Conservation (phyloP, 352 stramenopile species). For the Thraustochytrium sp. region DNA sequence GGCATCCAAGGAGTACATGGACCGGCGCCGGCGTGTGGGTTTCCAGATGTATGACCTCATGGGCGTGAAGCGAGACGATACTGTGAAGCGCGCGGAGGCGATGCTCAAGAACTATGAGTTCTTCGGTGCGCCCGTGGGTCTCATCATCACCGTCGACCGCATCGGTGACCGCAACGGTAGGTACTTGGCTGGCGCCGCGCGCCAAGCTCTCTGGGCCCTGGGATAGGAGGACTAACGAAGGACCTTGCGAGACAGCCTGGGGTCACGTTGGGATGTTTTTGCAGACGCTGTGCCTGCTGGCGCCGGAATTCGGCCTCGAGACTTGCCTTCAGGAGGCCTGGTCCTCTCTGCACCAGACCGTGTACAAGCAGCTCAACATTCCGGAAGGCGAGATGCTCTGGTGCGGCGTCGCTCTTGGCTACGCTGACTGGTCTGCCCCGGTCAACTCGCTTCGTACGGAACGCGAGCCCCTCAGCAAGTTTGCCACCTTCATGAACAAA, state of each 20-base stretch:
- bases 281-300: constrained; percentile 20
- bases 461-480: not conserved
- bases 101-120: constrained; percentile 43
- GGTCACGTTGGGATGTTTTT: constrained; percentile 44
- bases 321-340: constrained; percentile 42
- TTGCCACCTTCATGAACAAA: constrained; percentile 33
- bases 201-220: too few relatives aligned
- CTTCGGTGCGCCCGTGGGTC: constrained; percentile 34
- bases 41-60: constrained; percentile 40
- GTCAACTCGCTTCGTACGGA: constrained; percentile 28
- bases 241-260: not conserved
- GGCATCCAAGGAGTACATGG: constrained; percentile 17
- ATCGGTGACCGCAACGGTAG: constrained; percentile 25
- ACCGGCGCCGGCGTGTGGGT: not conserved
- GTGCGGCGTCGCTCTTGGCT: constrained; percentile 38
- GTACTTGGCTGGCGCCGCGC: too few relatives aligned
- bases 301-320: not conserved
- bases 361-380: constrained; percentile 41
- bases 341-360: not conserved
- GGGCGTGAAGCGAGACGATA: constrained; percentile 9
- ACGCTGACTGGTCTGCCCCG: constrained; percentile 20
- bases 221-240: too few relatives aligned
- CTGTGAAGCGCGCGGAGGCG: not conserved
- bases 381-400: constrained; percentile 29
- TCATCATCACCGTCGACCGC: constrained; percentile 39